Percentiles rank a stretch among this genome's conserved stretches.
These are phyloP conservation scores for Anthoceros angustus DNA, from an alignment of 225 moss, liverwort and hornwort genomes.

Conservation along the genomic window DNA sequence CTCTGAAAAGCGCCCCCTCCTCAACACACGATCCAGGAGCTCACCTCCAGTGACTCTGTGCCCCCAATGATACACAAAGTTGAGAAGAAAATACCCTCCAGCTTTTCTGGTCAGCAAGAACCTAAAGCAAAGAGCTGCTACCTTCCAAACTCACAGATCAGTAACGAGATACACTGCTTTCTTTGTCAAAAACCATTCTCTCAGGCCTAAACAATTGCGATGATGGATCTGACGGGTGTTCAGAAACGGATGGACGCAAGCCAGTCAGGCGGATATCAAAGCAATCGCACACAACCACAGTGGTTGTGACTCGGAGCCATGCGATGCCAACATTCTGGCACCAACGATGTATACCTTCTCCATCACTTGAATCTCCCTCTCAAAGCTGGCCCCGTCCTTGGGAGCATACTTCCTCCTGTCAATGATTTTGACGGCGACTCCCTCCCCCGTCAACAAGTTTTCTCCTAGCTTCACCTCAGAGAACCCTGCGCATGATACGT, in stretches of 20 bases:
- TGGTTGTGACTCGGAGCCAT: too few species aligned
- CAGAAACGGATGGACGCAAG: not conserved
- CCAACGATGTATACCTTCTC: constrained; percentile 30
- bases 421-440: constrained; percentile 68
- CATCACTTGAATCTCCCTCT: constrained; percentile 62
- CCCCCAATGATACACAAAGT: constrained; percentile 5
- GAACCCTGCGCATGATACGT: constrained; percentile 31
- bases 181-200: constrained; percentile 70
- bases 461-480: constrained; percentile 58
- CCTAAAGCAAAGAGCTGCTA: not conserved
- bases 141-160: constrained; percentile 47
- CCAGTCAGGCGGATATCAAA: too few species aligned
- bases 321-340: too few species aligned
- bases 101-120: not conserved
- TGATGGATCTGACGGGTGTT: constrained; percentile 36
- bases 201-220: constrained; percentile 59
- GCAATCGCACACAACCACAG: too few species aligned
- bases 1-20: constrained; percentile 42
- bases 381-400: constrained; percentile 47
- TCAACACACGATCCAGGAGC: constrained; percentile 55
- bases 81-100: not conserved
- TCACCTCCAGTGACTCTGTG: constrained; percentile 74
- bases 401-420: constrained; percentile 63
- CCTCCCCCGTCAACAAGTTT: constrained; percentile 40
- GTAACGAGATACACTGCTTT: constrained; percentile 74